Base-by-base conservation (phyloP, 192 early-diverging fungal genomes). In the Haplosporangium gracile region DNA sequence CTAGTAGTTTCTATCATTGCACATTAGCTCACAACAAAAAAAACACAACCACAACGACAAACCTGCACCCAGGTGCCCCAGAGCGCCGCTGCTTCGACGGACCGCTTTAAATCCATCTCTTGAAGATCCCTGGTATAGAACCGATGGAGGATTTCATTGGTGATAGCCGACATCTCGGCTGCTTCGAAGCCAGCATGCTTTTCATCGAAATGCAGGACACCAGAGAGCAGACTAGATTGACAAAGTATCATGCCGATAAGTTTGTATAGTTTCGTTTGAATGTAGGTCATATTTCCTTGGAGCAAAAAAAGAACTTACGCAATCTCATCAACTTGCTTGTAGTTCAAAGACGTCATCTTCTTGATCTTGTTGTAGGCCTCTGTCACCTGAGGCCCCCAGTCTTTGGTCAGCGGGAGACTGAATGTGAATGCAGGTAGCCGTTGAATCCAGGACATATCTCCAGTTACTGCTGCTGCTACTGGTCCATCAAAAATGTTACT, bases 261-360 rank as follows among this genome's bases (percentile, higher is more conserved):
- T 47, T 40, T 29, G 18, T 42, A 72, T 45, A 47, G 42, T 72
- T 43, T 43, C 42, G 71, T 47, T 47, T 72, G 26, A 45, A 72
- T 47, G 26, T 42, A 47, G 22, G 13, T 49, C 26, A 42, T 40
- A 32, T 43, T 72, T 43, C 24, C 42, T 20, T 43, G 70, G 22
- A 47, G 36, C 22, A 38, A 72, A 72, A 38, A 72, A 72, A 45
- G n/a, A 26, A 72, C 71, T 72, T 72, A 72, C 71, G 71, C 71
- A 42, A 72, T 72, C 43, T 72, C 71, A 72, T 72, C 43, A 47
- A 72, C 71, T 29, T 72, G 71, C 1, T 22, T 72, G 43, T 29
- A 47, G 26, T 47, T 47, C 42, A 72, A 47, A 26, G n/a, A 47
- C 2, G 43, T 47, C 43, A 4, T 72, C 43, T 47, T 15, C 43